phyloP scores from a whole-genome alignment of 805 yeast genomes.

The Wickerhamomyces rabaulensis region DNA sequence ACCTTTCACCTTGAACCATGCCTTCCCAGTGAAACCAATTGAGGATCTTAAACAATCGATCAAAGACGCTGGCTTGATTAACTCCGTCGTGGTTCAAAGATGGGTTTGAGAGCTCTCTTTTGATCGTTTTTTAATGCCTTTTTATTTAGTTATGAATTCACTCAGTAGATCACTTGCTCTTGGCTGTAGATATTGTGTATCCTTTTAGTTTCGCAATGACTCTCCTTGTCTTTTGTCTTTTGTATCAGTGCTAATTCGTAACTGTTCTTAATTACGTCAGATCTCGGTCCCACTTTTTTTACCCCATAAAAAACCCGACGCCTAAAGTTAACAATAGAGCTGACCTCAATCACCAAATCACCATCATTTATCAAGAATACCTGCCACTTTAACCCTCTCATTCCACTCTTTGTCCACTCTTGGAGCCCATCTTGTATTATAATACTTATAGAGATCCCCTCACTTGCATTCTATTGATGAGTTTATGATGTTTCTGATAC shows the following conservation, averaged over 20 bases:
- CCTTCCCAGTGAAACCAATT: constrained; percentile 78
- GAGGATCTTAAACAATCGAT: constrained; percentile 53
- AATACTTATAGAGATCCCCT: background rate
- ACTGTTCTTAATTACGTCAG: too few relatives aligned
- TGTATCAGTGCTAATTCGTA: too few relatives aligned
- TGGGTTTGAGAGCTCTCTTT: constrained; percentile 39
- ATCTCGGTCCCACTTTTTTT: background rate
- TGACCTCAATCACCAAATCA: too few relatives aligned
- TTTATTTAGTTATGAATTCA: background rate
- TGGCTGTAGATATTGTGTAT: too few relatives aligned
- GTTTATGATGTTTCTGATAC: background rate
- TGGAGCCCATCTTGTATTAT: background rate
- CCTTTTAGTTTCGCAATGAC: too few relatives aligned
- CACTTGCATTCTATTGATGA: background rate
- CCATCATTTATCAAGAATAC: too few relatives aligned
- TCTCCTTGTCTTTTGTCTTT: too few relatives aligned
- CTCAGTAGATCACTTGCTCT: background rate
- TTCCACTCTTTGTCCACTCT: background rate
- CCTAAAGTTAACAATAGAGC: too few relatives aligned
- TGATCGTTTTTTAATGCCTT: background rate
- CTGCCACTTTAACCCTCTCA: background rate
- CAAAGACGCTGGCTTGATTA: constrained; percentile 68
- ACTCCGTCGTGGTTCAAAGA: constrained; percentile 87
- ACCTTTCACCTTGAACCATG: constrained; percentile 62
- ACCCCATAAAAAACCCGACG: background rate